phyloP scores from a whole-genome alignment of 1,139 yeast species.

The Blastobotrys malaysiensis region DNA sequence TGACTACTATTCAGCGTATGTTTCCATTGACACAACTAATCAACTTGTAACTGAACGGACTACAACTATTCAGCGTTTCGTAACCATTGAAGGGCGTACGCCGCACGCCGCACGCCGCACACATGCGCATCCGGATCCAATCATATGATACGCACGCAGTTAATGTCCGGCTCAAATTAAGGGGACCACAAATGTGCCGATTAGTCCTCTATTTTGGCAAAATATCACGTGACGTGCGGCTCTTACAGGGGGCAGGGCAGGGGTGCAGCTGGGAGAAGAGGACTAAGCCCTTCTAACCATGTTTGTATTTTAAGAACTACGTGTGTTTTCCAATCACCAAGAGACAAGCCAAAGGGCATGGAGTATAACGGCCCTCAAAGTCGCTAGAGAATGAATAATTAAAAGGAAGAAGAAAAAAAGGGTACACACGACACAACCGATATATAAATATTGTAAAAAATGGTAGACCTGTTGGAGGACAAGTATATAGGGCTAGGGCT shows the following conservation, averaged over 20 bases:
- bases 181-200: too few species aligned
- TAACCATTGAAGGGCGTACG: too few species aligned
- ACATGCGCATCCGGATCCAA: too few species aligned
- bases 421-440: background rate
- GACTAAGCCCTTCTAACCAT: background rate
- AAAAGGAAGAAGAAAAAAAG: background rate
- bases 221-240: background rate
- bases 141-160: too few species aligned
- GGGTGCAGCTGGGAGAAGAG: background rate
- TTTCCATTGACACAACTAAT: too few species aligned
- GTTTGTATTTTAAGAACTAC: background rate
- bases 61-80: too few species aligned
- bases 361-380: background rate
- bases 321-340: too few species aligned
- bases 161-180: too few species aligned
- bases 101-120: too few species aligned
- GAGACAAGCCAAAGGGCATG: background rate
- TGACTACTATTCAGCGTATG: too few species aligned
- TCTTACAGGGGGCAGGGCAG: background rate
- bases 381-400: background rate
- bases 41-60: too few species aligned
- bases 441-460: background rate
- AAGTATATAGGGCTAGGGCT: constrained; percentile 85
- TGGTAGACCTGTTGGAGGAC: constrained; percentile 45
- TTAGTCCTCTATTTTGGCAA: too few species aligned